Conservation (phyloP, 2,329 filamentous ascomycete species). For the Chaetomium sp. region DNA sequence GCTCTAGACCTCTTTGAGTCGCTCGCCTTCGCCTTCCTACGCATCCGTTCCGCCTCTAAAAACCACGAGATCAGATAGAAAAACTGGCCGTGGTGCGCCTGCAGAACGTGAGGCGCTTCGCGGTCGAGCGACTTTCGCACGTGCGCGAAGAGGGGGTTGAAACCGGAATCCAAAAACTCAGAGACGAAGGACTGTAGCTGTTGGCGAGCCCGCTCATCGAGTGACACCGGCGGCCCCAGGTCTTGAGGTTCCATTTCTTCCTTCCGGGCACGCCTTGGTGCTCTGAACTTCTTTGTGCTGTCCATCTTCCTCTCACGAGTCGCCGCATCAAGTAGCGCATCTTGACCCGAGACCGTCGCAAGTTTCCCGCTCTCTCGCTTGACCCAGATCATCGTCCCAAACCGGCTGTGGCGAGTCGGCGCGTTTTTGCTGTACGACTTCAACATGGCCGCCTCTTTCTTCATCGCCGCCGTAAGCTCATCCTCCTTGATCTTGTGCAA, state of each 20-base stretch:
- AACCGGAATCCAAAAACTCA: constrained; percentile 90
- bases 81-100: constrained; percentile 74
- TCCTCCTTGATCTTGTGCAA: constrained; percentile 61
- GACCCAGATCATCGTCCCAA: constrained; percentile 96
- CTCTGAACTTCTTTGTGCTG: constrained; percentile 81
- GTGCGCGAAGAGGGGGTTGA: constrained; percentile 84
- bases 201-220: constrained; percentile 67
- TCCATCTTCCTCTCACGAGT: constrained; percentile 83
- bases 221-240: constrained; percentile 64
- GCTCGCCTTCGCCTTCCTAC: constrained; percentile 53
- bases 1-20: constrained; percentile 37
- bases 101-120: constrained; percentile 73
- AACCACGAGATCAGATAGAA: constrained; percentile 95
- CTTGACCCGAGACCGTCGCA: constrained; percentile 81
- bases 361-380: constrained; percentile 79
- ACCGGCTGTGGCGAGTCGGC: constrained; percentile 83
- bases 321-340: constrained; percentile 67
- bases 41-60: constrained; percentile 71
- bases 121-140: constrained; percentile 84
- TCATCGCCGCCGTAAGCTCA: constrained; percentile 68
- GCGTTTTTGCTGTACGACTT: constrained; percentile 69
- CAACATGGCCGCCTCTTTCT: constrained; percentile 78
- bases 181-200: constrained; percentile 78
- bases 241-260: constrained; percentile 62
- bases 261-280: constrained; percentile 58